Base-by-base conservation (phyloP, 257 asterid species). In the Salvia hispanica region DNA sequence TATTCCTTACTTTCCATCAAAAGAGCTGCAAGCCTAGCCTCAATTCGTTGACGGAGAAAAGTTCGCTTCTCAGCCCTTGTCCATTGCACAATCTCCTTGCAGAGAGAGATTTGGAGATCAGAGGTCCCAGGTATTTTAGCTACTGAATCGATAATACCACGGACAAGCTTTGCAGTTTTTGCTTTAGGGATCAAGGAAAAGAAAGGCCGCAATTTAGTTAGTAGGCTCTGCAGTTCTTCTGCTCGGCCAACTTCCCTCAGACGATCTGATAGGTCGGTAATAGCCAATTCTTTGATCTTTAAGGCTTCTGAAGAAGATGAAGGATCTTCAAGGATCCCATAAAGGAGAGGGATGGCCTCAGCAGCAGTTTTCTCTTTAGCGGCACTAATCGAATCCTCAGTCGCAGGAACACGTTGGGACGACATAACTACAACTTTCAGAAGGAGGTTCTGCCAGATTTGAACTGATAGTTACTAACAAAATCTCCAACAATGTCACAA, bases 101-200 rank as follows among this genome's bases (percentile, higher is more conserved):
- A 85, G 21, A 85, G 88, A 43, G 91, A 63, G 63, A 85, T 70
- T 66, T 85, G 91, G 40, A 85, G 91, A 62, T 80, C 84, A 3
- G 86, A 82, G 1, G 91, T 82, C 11, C 81, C 82, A 14, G 91
- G 91, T 25, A 85, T 78, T 73, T 85, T 85, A 58, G 88, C 84
- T 31, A 85, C 88, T 44, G 91, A 64, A 58, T 85, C 91, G 40
- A 85, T 67, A 31, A 85, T 78, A 12, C 59, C 64, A 28, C 91
- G 86, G 33, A 85, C 91, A 7, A 85, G 79, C 72, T 85, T 85
- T n/a, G 91, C 91, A 59, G 91, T 85, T 80, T 85, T 85, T 8
- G 91, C 91, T 70, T 85, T 85, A 4, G 91, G 88, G 67, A 85
- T 85, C 76, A 85, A 75, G 51, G 88, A 72, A 71, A 85, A 85